These are phyloP conservation scores for Saccharomycopsis oosterbeekiorum DNA, from an alignment of 805 yeast species.

Conservation along the genomic window DNA sequence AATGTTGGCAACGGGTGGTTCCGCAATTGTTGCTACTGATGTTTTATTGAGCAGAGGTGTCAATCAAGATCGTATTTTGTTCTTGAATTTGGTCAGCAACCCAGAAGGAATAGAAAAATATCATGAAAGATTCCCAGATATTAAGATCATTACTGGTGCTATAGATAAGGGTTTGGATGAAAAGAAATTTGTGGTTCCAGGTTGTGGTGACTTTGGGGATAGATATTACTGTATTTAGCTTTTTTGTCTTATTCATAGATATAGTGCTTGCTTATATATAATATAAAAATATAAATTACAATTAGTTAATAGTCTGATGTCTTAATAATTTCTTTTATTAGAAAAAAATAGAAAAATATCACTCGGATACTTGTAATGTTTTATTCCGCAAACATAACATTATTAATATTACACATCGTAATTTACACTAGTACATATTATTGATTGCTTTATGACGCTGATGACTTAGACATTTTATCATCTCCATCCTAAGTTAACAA, in stretches of 20 bases:
- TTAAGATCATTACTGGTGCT: slow-evolving; percentile 89
- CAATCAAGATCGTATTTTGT: slow-evolving; percentile 74
- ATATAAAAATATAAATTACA: no score
- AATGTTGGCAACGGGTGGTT: slow-evolving; percentile 97
- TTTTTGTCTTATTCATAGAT: background rate
- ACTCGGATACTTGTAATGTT: no score
- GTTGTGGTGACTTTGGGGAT: slow-evolving; percentile 97
- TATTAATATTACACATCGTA: no score
- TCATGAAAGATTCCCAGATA: slow-evolving; percentile 68
- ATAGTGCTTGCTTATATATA: background rate
- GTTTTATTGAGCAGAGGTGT: slow-evolving; percentile 84
- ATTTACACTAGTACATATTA: no score
- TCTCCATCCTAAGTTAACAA: no score
- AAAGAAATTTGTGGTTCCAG: slow-evolving; percentile 80
- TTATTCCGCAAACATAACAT: no score
- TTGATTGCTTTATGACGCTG: no score
- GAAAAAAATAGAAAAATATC: no score
- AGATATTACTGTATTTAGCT: slow-evolving; percentile 81
- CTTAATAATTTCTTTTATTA: no score
- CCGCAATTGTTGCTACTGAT: slow-evolving; percentile 95
- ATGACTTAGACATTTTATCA: no score
- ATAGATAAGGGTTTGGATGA: slow-evolving; percentile 83
- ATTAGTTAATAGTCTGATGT: no score
- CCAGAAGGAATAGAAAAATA: slow-evolving; percentile 88
- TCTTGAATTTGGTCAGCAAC: slow-evolving; percentile 83